Evolutionary conservation across 306 rosid genomes (phyloP).

Genomic region (Hippophae gyantsensis): DNA sequence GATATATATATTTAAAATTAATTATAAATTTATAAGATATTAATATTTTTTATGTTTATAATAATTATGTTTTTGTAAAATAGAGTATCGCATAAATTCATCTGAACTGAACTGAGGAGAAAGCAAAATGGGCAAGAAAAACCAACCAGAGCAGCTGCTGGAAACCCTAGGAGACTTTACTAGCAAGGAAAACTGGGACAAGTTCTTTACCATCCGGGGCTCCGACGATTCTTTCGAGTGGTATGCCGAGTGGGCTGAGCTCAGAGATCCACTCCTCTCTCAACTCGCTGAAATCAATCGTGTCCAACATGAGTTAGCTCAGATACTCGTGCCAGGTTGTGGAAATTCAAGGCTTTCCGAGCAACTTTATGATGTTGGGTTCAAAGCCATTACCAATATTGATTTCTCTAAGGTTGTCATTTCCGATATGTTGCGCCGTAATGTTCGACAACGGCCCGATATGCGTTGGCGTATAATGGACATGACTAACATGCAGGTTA

Average conservation of each 20-base stretch:
- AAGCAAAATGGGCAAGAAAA: conserved; percentile 30
- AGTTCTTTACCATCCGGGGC: conserved; percentile 75
- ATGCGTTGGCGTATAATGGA: conserved; percentile 99
- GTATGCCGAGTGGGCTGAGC: conserved; percentile 83
- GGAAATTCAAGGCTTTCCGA: conserved; percentile 90
- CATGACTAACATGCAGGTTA: conserved; percentile 79
- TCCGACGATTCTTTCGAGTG: conserved; percentile 67
- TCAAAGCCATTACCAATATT: conserved; percentile 47
- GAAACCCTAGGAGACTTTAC: conserved; percentile 83
- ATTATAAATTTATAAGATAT: too few species aligned
- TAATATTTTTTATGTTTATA: too few species aligned
- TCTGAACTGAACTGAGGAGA: neutral
- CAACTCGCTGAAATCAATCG: conserved; percentile 27
- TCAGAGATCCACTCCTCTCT: conserved; percentile 45
- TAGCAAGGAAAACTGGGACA: conserved; percentile 91
- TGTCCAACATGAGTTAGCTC: conserved; percentile 1
- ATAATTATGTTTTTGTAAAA: too few species aligned
- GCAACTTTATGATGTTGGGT: conserved; percentile 75
- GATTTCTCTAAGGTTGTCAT: conserved; percentile 91
- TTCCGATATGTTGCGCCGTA: conserved; percentile 84
- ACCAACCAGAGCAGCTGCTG: conserved; percentile 35
- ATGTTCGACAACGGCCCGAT: conserved; percentile 63
- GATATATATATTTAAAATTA: too few species aligned
- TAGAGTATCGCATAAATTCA: too few species aligned
- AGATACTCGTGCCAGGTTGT: conserved; percentile 72